Evolutionary conservation across 371 early-diverging fungal species (phyloP).

Genomic region (Batkoa obscura): DNA sequence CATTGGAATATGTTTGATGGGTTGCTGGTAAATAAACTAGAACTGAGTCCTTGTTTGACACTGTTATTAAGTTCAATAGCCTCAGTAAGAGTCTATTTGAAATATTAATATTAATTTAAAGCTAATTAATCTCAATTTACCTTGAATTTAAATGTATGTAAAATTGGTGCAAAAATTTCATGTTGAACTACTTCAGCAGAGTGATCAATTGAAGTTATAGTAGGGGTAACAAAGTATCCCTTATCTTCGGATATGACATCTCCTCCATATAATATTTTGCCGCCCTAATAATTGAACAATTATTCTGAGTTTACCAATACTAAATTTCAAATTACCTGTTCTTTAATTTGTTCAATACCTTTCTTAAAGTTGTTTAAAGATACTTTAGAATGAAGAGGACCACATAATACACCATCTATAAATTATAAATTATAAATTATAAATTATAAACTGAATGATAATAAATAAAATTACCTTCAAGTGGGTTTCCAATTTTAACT

Average conservation of each 20-base stretch:
- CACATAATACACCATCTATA: slow-evolving; percentile 65
- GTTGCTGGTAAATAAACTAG: slow-evolving; percentile 68
- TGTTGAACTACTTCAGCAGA: slow-evolving; percentile 68
- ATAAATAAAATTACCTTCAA: too few relatives aligned
- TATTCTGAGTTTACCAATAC: background rate
- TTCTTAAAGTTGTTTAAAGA: slow-evolving; percentile 60
- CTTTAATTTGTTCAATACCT: slow-evolving; percentile 52
- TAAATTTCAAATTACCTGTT: slow-evolving; percentile 16
- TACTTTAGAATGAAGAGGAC: slow-evolving; percentile 76
- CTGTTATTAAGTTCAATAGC: slow-evolving; percentile 78
- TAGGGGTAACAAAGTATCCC: slow-evolving; percentile 91
- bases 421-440: too few relatives aligned
- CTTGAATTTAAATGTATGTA: slow-evolving; percentile 71
- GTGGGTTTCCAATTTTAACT: slow-evolving; percentile 79
- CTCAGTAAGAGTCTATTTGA: slow-evolving; percentile 65
- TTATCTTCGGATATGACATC: slow-evolving; percentile 32
- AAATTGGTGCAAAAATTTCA: slow-evolving; percentile 90
- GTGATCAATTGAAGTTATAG: slow-evolving; percentile 63
- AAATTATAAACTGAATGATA: too few relatives aligned
- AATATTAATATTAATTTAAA: too few relatives aligned
- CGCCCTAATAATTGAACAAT: slow-evolving; percentile 27
- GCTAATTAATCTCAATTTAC: too few relatives aligned
- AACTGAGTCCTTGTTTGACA: slow-evolving; percentile 78
- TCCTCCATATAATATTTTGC: slow-evolving; percentile 74
- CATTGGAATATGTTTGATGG: slow-evolving; percentile 77